A percentile compares a stretch with the other conserved stretches of the same genome.
phyloP scores from a whole-genome alignment of 176 grass and related monocot species.

The Carex scoparia region DNA sequence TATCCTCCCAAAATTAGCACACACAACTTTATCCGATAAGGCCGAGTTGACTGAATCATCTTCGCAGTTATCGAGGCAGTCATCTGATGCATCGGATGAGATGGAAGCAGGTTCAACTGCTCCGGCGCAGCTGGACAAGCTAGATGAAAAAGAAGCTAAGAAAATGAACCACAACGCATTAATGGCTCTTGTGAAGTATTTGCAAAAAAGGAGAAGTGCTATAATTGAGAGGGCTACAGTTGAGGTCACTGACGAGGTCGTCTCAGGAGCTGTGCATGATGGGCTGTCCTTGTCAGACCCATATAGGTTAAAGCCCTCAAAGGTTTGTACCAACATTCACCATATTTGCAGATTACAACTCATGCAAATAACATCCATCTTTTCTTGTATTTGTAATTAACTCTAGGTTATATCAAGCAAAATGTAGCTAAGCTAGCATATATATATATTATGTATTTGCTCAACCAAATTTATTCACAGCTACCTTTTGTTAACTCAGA shows the following conservation, averaged over 20 bases:
- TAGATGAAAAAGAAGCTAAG: slow-evolving; percentile 80
- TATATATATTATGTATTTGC: neutral
- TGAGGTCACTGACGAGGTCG: slow-evolving; percentile 95
- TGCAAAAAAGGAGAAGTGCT: slow-evolving; percentile 95
- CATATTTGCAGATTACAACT: neutral
- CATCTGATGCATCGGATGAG: slow-evolving; percentile 86
- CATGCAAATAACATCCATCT: neutral
- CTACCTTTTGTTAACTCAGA: neutral
- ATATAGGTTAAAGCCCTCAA: slow-evolving; percentile 51
- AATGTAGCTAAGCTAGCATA: neutral
- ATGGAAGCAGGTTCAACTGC: slow-evolving; percentile 51
- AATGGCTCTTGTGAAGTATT: slow-evolving; percentile 83
- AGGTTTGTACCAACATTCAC: neutral
- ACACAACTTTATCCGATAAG: slow-evolving; percentile 53
- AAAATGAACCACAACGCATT: slow-evolving; percentile 91
- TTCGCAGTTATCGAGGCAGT: slow-evolving; percentile 55
- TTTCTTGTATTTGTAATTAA: neutral
- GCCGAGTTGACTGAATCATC: slow-evolving; percentile 45
- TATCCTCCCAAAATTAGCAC: slow-evolving; percentile 64
- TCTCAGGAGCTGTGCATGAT: slow-evolving; percentile 84
- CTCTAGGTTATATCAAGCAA: neutral
- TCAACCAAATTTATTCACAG: neutral
- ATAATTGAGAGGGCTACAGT: slow-evolving; percentile 90
- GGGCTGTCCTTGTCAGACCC: slow-evolving; percentile 69
- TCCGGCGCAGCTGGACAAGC: slow-evolving; percentile 41